Evolutionary conservation across 305 asterid species (phyloP), one percentile per base, ranked within the genome.

Genomic region (Ajuga reptans): DNA sequence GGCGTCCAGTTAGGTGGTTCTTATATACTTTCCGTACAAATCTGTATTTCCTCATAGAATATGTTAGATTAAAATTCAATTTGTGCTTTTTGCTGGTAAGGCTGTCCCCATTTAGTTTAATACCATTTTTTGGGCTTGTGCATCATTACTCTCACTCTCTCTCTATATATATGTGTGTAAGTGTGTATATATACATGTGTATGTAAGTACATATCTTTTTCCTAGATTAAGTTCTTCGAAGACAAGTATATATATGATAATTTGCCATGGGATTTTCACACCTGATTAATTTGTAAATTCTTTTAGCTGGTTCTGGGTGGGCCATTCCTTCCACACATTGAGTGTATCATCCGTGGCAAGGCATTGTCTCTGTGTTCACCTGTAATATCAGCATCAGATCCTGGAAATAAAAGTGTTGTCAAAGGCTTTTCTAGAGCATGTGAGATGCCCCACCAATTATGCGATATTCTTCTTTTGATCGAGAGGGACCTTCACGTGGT

Each of bases 1-100:
- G 85, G 16, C 81, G 92, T 47, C 96, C 97, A 85, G 98, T 92
- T 92, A 85, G 97, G 95, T 92, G 97, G 84, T 87, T 85, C 85
- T 74, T 62, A 46, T 56, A 34, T 42, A 53, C 31, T 67, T 71
- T 12, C 41, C 63, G 4, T 57, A 46, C 71, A 65, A 69, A 65
- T 57, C 36, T 54, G 33, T 39, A 54, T 72, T 17, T 62, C 36
- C 68, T 17, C 34, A 46, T 16, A 24, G 36, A 27, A 46, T 71
- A 64, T 68, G 63, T 16, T 37, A 21, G n/a, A n/a, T n/a, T 9
- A 0, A 29, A 29, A 41, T 67, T 55, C 66, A 59, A 47, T 14
- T 70, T 72, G 11, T 52, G 16, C 50, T 60, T 43, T 55, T 16
- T 39, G 42, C 15, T 21, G 7, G 49, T 65, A 41, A 12, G 16